Base-by-base conservation (phyloP, 345 rosid species). In the Balakata baccata region DNA sequence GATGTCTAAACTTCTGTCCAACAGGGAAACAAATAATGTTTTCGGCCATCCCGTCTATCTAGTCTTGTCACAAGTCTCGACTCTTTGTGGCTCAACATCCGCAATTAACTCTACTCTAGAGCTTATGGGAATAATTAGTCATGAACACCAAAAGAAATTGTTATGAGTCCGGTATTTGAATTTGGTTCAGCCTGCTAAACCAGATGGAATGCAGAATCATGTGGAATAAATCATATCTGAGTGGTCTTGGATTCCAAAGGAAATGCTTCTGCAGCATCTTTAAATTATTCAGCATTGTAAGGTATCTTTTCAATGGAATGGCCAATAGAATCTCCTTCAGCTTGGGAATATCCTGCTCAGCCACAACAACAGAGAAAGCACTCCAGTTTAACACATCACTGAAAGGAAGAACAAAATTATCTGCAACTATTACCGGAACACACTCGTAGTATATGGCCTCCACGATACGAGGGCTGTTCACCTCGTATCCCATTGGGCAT, bases 191-290 rank as follows among this genome's bases (percentile, higher is more conserved):
- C 79, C 87, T 77, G 73, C 83, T 90, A 68, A 83, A 83, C 98
- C 98, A 94, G 73, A 90, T 92, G 49, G 98, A 92, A 74, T 92
- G 96, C 73, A 94, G 88, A 76, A 94, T 89, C 97, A 94, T 89
- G 82, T 91, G 96, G 77, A 94, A 94, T 79, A 94, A 79, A 80
- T 94, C 97, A 57, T 87, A 92, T 79, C 87, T 87, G 76, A 88
- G 64, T 17, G 97, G 97, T 71, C 74, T 85, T 17, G 81, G 78
- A 79, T 88, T 87, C 98, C 97, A 92, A 66, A 90, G 85, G 68
- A 94, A 94, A 82, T 92, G 97, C 80, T 83, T 94, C 77, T 92
- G 97, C 79, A 84, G 89, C 92, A 83, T 90, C 87, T 94, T 94
- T 77, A 85, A 81, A 64, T 92, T 90, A 73, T 61, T 47, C 46